Conservation (phyloP, 2,329 filamentous ascomycete genomes). For the Trichophyton mentagrophytes region DNA sequence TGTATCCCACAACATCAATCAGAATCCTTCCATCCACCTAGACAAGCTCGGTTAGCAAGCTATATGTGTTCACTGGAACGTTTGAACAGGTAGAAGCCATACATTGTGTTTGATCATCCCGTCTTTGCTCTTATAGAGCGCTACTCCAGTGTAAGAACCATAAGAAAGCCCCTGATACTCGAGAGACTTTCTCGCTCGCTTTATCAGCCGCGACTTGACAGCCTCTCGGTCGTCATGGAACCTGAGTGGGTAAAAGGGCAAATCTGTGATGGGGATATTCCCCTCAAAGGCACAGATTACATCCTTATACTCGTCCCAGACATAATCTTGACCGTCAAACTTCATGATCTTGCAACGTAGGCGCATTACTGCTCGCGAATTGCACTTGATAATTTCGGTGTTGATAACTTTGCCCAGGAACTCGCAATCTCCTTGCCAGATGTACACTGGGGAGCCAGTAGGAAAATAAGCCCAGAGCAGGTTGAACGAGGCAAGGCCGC, state of each 20-base stretch:
- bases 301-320: slow-evolving; percentile 30
- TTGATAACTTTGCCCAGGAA: slow-evolving; percentile 28
- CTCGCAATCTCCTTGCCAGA: slow-evolving; percentile 30
- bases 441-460: slow-evolving; percentile 29
- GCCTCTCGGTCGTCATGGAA: slow-evolving; percentile 22
- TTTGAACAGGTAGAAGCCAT: not conserved
- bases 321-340: slow-evolving; percentile 19
- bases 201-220: slow-evolving; percentile 21
- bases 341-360: not conserved
- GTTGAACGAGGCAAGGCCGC: slow-evolving; percentile 31
- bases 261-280: slow-evolving; percentile 31
- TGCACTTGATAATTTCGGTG: slow-evolving; percentile 12
- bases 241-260: slow-evolving; percentile 29
- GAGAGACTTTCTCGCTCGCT: slow-evolving; percentile 30
- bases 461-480: slow-evolving; percentile 38
- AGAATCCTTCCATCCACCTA: slow-evolving; percentile 33
- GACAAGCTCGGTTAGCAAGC: slow-evolving; percentile 17
- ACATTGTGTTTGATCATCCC: slow-evolving; percentile 2
- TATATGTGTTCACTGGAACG: not conserved
- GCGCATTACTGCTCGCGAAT: not conserved
- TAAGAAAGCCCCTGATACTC: slow-evolving; percentile 34
- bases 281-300: slow-evolving; percentile 22
- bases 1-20: slow-evolving; percentile 33
- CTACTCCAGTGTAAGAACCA: slow-evolving; percentile 33
- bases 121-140: slow-evolving; percentile 16